These are phyloP conservation scores for Piper betle DNA, from an alignment of 164 flowering plant genomes.

Conservation along the genomic window DNA sequence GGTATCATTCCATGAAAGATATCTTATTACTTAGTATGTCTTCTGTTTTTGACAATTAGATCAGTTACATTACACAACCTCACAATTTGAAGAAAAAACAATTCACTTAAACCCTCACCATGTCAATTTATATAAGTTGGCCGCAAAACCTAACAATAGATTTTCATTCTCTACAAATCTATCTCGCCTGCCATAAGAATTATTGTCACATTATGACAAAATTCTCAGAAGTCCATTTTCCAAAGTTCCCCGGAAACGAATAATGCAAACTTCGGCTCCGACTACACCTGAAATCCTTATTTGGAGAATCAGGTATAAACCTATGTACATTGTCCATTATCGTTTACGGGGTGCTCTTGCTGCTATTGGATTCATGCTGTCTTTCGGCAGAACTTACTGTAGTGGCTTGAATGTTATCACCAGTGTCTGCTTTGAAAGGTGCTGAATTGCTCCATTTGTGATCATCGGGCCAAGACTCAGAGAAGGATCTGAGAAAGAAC, in stretches of 20 bases:
- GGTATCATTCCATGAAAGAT: no score
- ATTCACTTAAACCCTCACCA: no score
- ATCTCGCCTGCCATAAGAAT: no score
- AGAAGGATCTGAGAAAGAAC: conserved; percentile 9
- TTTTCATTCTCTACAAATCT: no score
- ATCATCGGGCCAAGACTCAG: conserved; percentile 11
- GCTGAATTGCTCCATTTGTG: conserved; percentile 4
- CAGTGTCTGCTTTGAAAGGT: neutral
- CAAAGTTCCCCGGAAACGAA: conserved; percentile 8
- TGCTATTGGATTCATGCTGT: conserved; percentile 1
- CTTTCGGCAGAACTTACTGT: neutral
- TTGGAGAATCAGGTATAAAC: conserved; percentile 4
- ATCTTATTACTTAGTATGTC: no score
- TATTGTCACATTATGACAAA: no score
- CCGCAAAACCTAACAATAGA: no score
- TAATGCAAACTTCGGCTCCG: conserved; percentile 16
- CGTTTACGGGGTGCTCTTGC: conserved; percentile 1
- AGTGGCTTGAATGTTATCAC: conserved; percentile 1
- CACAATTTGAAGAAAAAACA: no score
- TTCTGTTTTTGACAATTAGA: no score
- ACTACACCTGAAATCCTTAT: conserved; percentile 5
- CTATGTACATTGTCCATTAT: conserved; percentile 5
- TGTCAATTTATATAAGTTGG: no score
- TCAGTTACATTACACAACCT: no score
- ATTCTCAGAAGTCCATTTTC: conserved; percentile 14